Conservation (phyloP, 495 filamentous ascomycete genomes). For the Xylaria grammica region DNA sequence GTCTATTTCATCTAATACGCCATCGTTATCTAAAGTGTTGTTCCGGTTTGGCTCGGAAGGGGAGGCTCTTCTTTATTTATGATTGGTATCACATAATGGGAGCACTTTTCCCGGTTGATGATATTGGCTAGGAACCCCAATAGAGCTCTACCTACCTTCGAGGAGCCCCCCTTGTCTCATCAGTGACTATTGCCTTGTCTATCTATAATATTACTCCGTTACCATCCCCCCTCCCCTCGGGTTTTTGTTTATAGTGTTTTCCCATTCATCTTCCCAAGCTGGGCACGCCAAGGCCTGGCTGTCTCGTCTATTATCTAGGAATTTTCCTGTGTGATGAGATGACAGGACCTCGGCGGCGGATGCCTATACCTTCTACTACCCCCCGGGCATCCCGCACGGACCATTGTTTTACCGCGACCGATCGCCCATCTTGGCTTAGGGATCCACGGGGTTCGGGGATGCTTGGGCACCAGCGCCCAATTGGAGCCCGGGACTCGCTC, state of each 20-base stretch:
- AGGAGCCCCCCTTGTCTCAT: not conserved
- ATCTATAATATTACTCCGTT: not conserved
- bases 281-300: no score
- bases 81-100: slow-evolving; percentile 14
- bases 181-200: slow-evolving; percentile 4
- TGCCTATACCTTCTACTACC: no score
- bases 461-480: slow-evolving; percentile 27
- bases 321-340: not conserved
- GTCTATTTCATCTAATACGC: not conserved
- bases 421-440: not conserved
- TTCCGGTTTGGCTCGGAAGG: not conserved
- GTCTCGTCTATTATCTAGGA: not conserved
- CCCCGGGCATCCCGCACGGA: slow-evolving; percentile 8
- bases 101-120: not conserved
- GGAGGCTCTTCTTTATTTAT: not conserved
- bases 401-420: slow-evolving; percentile 15
- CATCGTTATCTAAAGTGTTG: not conserved
- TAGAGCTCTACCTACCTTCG: not conserved
- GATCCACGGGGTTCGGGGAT: slow-evolving; percentile 12
- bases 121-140: slow-evolving; percentile 10
- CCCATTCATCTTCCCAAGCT: no score
- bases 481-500: slow-evolving; percentile 19
- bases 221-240: no score
- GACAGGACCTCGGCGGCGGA: no score
- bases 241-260: no score